Evolutionary conservation across 441 rosid genomes (phyloP).

Genomic region (Corymbia calophylla): DNA sequence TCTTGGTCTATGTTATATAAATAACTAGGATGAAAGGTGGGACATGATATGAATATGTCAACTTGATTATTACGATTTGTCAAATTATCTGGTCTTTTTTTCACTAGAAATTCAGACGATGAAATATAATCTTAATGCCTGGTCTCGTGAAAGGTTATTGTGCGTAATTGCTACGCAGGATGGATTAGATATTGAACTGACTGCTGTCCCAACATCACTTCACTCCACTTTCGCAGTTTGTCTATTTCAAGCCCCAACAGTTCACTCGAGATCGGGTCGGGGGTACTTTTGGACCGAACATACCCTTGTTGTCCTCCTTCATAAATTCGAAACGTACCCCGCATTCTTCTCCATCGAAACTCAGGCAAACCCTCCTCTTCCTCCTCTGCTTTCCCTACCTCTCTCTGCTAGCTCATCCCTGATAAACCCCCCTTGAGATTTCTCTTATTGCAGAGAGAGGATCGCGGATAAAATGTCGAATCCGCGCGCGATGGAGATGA

Average conservation of each 20-base stretch:
- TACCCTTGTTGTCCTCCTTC: too few relatives aligned
- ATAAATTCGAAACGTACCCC: too few relatives aligned
- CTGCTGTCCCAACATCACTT: too few relatives aligned
- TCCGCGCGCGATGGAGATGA: background rate
- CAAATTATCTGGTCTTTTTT: background rate
- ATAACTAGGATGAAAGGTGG: too few relatives aligned
- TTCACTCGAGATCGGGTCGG: background rate
- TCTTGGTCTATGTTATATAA: fast-evolving
- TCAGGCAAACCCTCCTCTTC: background rate
- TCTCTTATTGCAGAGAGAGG: background rate
- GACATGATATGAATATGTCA: too few relatives aligned
- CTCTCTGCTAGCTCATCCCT: background rate
- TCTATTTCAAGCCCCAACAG: background rate
- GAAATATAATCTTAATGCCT: too few relatives aligned
- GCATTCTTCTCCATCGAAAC: too few relatives aligned
- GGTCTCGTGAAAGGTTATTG: background rate
- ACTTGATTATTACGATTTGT: fast-evolving
- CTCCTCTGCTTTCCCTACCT: background rate
- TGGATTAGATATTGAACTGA: too few relatives aligned
- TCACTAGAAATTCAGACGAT: background rate
- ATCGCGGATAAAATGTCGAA: background rate
- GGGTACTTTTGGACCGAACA: too few relatives aligned
- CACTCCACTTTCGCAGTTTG: background rate
- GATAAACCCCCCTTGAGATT: background rate
- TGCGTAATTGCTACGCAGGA: background rate